These are phyloP conservation scores for Pseudocercospora cruenta DNA, from an alignment of 2,329 filamentous ascomycete species.

Conservation along the genomic window DNA sequence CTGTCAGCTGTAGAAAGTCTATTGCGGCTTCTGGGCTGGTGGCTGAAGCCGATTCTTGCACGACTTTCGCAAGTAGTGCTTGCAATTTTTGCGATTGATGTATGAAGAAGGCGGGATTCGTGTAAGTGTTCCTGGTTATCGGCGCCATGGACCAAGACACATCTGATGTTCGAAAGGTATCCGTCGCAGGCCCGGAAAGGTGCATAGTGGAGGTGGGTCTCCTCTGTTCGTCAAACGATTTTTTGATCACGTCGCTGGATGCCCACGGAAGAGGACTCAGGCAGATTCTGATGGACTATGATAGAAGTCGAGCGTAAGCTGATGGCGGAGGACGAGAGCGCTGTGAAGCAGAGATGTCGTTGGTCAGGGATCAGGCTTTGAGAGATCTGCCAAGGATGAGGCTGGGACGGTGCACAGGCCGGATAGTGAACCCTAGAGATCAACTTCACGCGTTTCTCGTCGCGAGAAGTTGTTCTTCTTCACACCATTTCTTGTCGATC, in stretches of 20 bases:
- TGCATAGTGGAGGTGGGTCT: background rate
- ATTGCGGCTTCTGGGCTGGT: conserved; percentile 18
- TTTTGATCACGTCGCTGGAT: too few relatives aligned
- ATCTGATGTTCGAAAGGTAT: background rate
- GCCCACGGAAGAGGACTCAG: background rate
- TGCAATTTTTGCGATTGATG: conserved; percentile 18
- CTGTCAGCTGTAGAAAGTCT: conserved; percentile 26
- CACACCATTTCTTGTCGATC: too few relatives aligned
- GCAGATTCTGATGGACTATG: background rate
- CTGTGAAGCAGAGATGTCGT: background rate
- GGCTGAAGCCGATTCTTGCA: conserved; percentile 21
- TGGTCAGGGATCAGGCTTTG: background rate
- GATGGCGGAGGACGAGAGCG: background rate
- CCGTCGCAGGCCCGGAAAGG: background rate
- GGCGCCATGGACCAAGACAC: background rate
- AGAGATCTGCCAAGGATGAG: background rate
- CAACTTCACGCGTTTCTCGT: background rate
- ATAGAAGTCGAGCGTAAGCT: background rate
- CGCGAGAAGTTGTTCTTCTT: too few relatives aligned
- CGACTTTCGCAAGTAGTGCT: conserved; percentile 23
- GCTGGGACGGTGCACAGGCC: background rate
- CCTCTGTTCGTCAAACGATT: too few relatives aligned
- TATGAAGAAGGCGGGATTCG: conserved; percentile 1
- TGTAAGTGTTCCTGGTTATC: background rate
- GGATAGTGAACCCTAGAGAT: background rate